Evolutionary conservation across 1,139 yeast species (phyloP), one percentile per base, ranked within the genome.

Genomic region (Saccharomycopsis hybrid): DNA sequence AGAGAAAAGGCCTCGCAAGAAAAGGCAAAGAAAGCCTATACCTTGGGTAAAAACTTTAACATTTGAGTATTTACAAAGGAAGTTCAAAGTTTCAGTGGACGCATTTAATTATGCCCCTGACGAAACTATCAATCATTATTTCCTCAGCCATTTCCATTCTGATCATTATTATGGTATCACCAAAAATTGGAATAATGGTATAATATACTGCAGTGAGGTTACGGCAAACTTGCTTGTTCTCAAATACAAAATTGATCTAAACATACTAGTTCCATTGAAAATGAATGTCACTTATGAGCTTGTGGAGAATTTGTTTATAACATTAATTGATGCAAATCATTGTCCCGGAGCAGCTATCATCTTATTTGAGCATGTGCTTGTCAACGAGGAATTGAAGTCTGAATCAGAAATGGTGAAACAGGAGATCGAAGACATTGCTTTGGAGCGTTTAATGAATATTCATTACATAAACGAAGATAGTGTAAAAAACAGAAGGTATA

Each of bases 301-400:
- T 1, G 63, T 67, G 2, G 79, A 80, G 0, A 72, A 76, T 0
- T 64, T 87, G 1, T 72, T 72, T 44, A 89, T 87, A 0, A 75
- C 81, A 0, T 71, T 82, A 7, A 66, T 85, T 7, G 87, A 86
- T 55, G 98, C 97, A 0, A 90, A 92, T 58, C 98, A 92, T 65
- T 92, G 98, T 64, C 97, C 97, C 1, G 98, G 98, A 1, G 87
- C 97, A 0, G 88, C 80, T 0, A 77, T 92, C 0, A 85, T 89
- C 55, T 65, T 89, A 18, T 84, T 87, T 58, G 84, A 83, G 59
- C 77, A 82, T 11, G 31, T 52, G 8, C n/a, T n/a, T n/a, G n/a
- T n/a, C n/a, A n/a, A n/a, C n/a, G 9, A 27, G 18, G 18, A 28
- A 9, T 9, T 3, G 9, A 31, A 11, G 11, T n/a, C n/a, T n/a